Conservation (phyloP, 306 rosid genomes). For the Rosa multiflora region DNA sequence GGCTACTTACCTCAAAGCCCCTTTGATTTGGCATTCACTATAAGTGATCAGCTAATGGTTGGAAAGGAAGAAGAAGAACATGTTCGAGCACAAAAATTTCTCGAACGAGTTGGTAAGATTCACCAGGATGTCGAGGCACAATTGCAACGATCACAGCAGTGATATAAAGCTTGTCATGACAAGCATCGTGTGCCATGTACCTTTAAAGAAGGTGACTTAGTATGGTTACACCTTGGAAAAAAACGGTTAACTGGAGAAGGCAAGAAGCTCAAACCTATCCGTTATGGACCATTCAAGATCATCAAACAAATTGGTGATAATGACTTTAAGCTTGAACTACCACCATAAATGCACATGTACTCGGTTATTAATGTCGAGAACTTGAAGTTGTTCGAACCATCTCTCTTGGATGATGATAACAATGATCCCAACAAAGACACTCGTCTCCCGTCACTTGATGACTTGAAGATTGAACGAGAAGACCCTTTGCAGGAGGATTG, state of each 20-base stretch:
- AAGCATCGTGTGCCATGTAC: not conserved
- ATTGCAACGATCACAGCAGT: not conserved
- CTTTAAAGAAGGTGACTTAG: not conserved
- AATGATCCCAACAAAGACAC: not conserved
- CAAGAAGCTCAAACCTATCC: not conserved
- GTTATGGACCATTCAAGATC: not conserved
- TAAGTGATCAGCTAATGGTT: not conserved
- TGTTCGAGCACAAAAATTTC: too few species aligned
- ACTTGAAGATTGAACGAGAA: not conserved
- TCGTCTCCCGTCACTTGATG: not conserved
- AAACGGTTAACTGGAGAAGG: not conserved
- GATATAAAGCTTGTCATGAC: not conserved
- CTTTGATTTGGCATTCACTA: not conserved
- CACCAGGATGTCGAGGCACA: not conserved
- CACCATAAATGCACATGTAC: constrained; percentile 8
- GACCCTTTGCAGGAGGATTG: not conserved
- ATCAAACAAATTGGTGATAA: not conserved
- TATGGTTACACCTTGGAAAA: not conserved
- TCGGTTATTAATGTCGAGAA: constrained; percentile 3
- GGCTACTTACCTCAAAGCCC: constrained; percentile 2
- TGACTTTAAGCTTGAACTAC: not conserved
- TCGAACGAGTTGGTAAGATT: too few species aligned
- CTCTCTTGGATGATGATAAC: constrained; percentile 2
- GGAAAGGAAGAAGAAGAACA: not conserved
- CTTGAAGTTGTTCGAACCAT: not conserved